Evolutionary conservation across 2,329 filamentous ascomycete genomes (phyloP).

Genomic region (Fusarium sp.): DNA sequence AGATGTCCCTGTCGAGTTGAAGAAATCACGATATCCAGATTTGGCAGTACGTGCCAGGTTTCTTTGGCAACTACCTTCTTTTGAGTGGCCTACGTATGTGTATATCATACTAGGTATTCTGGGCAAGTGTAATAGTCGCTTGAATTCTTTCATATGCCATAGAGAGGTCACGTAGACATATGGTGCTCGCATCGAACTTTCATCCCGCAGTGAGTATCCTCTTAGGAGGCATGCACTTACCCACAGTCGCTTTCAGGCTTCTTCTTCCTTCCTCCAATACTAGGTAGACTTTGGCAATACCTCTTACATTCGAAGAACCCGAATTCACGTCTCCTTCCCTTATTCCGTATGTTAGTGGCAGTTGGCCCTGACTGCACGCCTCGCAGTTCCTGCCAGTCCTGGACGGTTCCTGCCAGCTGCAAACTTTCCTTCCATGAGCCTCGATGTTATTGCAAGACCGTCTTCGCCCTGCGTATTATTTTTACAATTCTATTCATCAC

Average conservation of each 20-base stretch:
- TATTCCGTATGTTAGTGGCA: background rate
- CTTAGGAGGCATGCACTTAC: background rate
- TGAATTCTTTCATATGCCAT: too few species aligned
- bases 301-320: background rate
- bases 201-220: background rate
- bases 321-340: background rate
- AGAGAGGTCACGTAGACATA: too few species aligned
- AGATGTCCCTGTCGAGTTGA: background rate
- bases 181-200: background rate
- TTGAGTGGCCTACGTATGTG: background rate
- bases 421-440: background rate
- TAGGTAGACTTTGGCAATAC: background rate
- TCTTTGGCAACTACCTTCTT: too few species aligned
- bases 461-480: background rate
- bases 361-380: background rate
- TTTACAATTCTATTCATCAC: constrained; percentile 9
- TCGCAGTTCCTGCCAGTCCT: constrained; percentile 20
- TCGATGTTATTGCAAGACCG: background rate
- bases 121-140: background rate
- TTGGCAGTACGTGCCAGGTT: background rate
- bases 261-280: background rate
- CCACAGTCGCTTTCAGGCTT: background rate
- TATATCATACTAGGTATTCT: background rate
- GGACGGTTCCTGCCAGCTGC: constrained; percentile 8
- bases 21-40: background rate